Percentiles rank a stretch among this genome's conserved stretches.
Conservation (phyloP, 441 rosid species). For the Adansonia rubrostipa region DNA sequence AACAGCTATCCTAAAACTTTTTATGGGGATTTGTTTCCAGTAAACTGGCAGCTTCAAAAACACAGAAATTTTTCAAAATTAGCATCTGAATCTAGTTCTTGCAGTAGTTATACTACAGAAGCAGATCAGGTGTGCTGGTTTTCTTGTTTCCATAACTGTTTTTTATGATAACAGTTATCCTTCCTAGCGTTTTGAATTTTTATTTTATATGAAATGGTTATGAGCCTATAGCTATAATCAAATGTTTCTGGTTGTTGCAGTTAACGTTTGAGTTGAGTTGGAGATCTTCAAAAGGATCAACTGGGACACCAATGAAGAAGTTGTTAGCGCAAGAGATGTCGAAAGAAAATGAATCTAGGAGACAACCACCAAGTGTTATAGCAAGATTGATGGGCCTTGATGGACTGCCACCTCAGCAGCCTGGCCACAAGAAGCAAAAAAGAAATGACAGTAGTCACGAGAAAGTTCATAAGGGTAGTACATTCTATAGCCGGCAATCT, state of each 20-base stretch:
- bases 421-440: conserved; percentile 46
- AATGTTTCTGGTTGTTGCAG: conserved; percentile 44
- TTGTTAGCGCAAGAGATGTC: conserved; percentile 83
- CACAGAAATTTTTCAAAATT: conserved; percentile 45
- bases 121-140: conserved; percentile 60
- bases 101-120: conserved; percentile 43
- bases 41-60: conserved; percentile 51
- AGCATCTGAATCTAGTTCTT: conserved; percentile 57
- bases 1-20: conserved; percentile 33
- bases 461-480: conserved; percentile 47
- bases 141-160: conserved; percentile 26
- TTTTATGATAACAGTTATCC: background rate
- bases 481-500: conserved; percentile 53
- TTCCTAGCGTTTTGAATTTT: background rate
- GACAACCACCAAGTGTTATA: conserved; percentile 75
- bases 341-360: conserved; percentile 62
- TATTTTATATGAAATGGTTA: conserved; percentile 8
- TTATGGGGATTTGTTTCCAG: conserved; percentile 50
- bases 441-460: conserved; percentile 47
- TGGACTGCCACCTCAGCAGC: conserved; percentile 66
- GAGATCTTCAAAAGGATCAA: conserved; percentile 49
- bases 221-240: background rate
- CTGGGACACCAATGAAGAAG: conserved; percentile 69
- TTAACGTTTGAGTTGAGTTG: conserved; percentile 46
- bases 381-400: conserved; percentile 98